Evolutionary conservation across 1,284 basidiomycete genomes (phyloP).

Genomic region (Xerocomus cyaneibrunnescens): DNA sequence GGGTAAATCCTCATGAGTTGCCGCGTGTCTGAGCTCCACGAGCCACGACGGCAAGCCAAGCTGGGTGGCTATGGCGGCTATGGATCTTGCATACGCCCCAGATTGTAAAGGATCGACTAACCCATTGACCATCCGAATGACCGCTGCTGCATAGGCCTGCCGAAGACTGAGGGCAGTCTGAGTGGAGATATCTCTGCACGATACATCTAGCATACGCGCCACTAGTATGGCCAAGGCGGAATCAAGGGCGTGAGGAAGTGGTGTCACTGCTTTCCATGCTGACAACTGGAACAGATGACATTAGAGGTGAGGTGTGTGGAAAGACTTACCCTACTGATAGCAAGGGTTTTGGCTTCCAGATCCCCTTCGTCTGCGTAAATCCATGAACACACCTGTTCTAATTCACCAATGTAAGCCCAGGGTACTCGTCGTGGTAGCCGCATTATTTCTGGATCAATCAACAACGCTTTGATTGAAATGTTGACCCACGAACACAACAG

Average conservation of each 20-base stretch:
- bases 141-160: slow-evolving; percentile 71
- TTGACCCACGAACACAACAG: no score
- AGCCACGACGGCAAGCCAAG: slow-evolving; percentile 87
- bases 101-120: slow-evolving; percentile 93
- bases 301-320: not conserved
- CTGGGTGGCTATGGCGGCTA: slow-evolving; percentile 84
- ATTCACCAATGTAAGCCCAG: slow-evolving; percentile 73
- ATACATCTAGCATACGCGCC: slow-evolving; percentile 55
- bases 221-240: slow-evolving; percentile 68
- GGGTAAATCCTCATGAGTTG: slow-evolving; percentile 95
- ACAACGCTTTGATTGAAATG: not conserved
- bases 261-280: slow-evolving; percentile 71
- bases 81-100: slow-evolving; percentile 85
- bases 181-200: slow-evolving; percentile 17
- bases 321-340: slow-evolving; percentile 73
- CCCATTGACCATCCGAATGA: slow-evolving; percentile 92
- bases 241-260: slow-evolving; percentile 72
- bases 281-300: slow-evolving; percentile 53
- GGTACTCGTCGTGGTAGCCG: slow-evolving; percentile 79
- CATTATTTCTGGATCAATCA: slow-evolving; percentile 45
- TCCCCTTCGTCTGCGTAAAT: slow-evolving; percentile 74
- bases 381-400: slow-evolving; percentile 80
- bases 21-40: slow-evolving; percentile 93
- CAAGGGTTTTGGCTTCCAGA: slow-evolving; percentile 53
- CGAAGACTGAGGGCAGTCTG: slow-evolving; percentile 49